Evolutionary conservation across 176 grass and related monocot species (phyloP).

Genomic region (Alopecurus myosuroides): DNA sequence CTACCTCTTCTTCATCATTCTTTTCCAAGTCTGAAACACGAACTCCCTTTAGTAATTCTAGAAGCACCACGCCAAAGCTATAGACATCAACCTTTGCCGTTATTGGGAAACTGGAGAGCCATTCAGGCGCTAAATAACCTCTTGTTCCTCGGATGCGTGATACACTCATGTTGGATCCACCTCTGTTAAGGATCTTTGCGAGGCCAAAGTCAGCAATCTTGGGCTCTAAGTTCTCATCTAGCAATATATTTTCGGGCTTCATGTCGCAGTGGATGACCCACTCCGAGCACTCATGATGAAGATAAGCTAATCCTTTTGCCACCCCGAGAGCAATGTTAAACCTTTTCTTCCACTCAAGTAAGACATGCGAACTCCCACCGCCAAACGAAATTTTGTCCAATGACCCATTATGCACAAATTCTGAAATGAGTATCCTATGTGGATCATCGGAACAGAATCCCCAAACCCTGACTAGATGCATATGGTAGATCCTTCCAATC

Average conservation of each 20-base stretch:
- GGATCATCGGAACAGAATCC: no score
- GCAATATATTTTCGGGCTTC: background rate
- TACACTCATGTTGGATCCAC: constrained; percentile 1
- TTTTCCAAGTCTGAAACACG: constrained; percentile 20
- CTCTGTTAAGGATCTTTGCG: constrained; percentile 8
- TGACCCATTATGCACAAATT: no score
- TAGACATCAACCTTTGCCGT: constrained; percentile 36
- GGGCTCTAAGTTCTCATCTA: background rate
- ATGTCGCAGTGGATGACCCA: background rate
- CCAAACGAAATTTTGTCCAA: no score
- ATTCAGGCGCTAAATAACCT: background rate
- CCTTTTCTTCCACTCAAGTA: no score
- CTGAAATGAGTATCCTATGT: no score
- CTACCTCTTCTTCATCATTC: background rate
- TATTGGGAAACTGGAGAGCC: background rate
- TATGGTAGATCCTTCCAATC: no score
- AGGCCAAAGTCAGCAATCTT: background rate
- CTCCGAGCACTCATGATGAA: background rate
- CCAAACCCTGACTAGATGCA: no score
- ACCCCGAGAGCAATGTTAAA: no score
- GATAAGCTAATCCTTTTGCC: background rate
- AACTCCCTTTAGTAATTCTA: constrained; percentile 25
- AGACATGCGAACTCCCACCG: no score
- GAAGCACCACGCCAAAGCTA: constrained; percentile 32
- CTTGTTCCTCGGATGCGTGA: constrained; percentile 30